A percentile compares a stretch with the other conserved stretches of the same genome.
Evolutionary conservation across 208 protist species (phyloP).

Genomic region (Leishmania arabica): DNA sequence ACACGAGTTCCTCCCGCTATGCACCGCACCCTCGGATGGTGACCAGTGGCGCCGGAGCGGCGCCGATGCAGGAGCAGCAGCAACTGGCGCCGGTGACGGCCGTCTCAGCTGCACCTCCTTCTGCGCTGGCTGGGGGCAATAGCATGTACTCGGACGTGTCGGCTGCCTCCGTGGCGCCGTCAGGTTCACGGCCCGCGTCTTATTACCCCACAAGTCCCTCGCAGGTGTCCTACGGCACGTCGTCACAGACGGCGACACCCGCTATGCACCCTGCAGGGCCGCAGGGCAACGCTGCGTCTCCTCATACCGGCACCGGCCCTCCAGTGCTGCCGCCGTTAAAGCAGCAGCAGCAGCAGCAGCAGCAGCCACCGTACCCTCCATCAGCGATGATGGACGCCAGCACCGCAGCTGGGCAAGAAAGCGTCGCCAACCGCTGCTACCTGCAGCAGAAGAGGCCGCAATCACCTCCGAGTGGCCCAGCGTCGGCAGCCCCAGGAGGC

Average conservation of each 20-base stretch:
- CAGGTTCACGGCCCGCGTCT: background rate
- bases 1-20: background rate
- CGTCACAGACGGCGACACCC: background rate
- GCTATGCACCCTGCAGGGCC: background rate
- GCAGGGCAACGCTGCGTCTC: background rate
- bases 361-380: background rate
- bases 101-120: background rate
- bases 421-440: background rate
- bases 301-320: background rate
- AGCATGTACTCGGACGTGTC: background rate
- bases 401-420: slow-evolving; percentile 2
- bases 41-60: background rate
- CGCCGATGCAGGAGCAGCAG: slow-evolving; percentile 4
- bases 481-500: background rate
- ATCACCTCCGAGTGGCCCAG: background rate
- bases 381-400: background rate
- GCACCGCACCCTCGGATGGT: background rate
- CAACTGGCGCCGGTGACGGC: background rate
- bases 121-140: background rate
- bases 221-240: background rate
- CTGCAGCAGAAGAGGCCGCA: background rate
- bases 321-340: background rate
- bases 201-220: background rate
- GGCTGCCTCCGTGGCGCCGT: background rate
- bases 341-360: background rate